phyloP scores from a whole-genome alignment of 2,329 filamentous ascomycete genomes.

The Xylariaceae sp. region DNA sequence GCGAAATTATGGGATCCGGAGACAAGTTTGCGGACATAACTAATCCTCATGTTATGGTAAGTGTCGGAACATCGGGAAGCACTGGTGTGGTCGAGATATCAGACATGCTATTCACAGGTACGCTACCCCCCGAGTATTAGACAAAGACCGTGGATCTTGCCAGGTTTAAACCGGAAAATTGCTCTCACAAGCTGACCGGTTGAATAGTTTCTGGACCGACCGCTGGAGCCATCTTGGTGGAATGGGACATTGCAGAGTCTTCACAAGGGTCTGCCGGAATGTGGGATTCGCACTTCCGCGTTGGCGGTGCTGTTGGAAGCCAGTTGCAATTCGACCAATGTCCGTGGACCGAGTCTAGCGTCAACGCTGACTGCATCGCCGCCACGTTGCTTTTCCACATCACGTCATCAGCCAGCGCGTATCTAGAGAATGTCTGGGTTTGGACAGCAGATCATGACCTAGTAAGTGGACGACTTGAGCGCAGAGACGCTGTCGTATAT shows the following conservation, averaged over 20 bases:
- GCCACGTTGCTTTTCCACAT: constrained; percentile 51
- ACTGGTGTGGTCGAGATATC: constrained; percentile 63
- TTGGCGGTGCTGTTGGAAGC: constrained; percentile 68
- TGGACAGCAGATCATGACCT: constrained; percentile 71
- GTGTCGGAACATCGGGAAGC: constrained; percentile 59
- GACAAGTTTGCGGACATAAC: constrained; percentile 14
- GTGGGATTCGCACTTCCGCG: constrained; percentile 73
- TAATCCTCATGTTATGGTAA: constrained; percentile 22
- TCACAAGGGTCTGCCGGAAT: constrained; percentile 43
- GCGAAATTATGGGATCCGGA: constrained; percentile 25
- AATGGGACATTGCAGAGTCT: constrained; percentile 65
- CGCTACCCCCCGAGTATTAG: no score
- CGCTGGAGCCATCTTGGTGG: constrained; percentile 66
- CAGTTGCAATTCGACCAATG: constrained; percentile 56
- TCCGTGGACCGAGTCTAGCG: no score
- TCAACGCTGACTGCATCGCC: no score
- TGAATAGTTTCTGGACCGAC: no score
- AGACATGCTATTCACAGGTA: constrained; percentile 65
- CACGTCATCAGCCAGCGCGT: constrained; percentile 41
- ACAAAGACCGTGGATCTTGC: no score
- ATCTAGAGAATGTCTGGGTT: constrained; percentile 55
- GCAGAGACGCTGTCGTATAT: no score
- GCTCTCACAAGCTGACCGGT: no score
- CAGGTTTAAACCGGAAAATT: no score
- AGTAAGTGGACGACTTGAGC: no score